Base-by-base conservation (phyloP, 768 basidiomycete species). In the Rhizopogon rudus region DNA sequence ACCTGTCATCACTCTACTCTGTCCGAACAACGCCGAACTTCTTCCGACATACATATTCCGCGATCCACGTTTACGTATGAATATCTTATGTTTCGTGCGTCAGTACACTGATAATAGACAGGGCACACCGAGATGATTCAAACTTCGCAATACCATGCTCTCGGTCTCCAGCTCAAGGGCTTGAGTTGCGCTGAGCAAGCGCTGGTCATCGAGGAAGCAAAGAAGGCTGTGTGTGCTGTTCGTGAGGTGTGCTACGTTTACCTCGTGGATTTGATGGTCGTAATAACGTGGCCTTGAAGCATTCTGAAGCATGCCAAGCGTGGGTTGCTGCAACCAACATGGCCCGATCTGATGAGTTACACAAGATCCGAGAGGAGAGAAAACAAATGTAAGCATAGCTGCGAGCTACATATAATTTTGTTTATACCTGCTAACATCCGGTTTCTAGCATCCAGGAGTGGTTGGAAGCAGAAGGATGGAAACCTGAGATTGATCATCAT, bases 401-500 rank as follows among this genome's bases (percentile, higher is more conserved):
- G 37, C 3, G 33, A 17, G 17, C 16, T 49, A 17, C n/a, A 22
- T 1, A 57, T 40, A 52, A 48, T 49, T 1, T 53, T 13, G 1
- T 43, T 53, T 57, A 33, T 17, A 5, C 22, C 49, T 0, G 6
- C 52, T 54, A 16, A 54, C 50, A 69, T 14, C 28, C 3, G 13
- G 3, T 40, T 33, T 53, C 28, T 51, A 69, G 70, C 22, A 60
- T 69, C 14, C 59, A 22, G 35, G 52, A 59, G 14, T 40, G 28
- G 48, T 61, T 69, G 35, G 33, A 62, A 14, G 42, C 57, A 17
- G 14, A 52, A 17, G 64, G 64, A 6, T 69, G 70, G 28, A 31
- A 33, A 51, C 60, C 67, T 40, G 67, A 71, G 42, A 64, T 69
- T 3, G 60, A 66, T 41, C 40, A 61, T 59, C 65, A 70, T 54